Conservation (phyloP, 1,139 yeast genomes). For the Kodamaea alishanica region DNA sequence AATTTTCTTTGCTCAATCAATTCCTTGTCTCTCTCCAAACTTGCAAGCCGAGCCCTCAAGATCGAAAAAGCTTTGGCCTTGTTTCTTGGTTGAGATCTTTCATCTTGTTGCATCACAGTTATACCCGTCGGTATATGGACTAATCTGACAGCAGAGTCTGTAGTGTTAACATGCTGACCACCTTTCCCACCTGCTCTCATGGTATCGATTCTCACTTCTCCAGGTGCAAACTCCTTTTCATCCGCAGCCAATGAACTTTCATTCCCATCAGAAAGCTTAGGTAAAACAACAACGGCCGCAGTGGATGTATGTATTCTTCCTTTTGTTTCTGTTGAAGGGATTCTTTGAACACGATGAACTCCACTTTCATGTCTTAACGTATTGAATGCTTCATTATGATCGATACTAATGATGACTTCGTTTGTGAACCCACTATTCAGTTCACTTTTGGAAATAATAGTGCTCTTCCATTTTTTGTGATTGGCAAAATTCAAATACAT, state of each 20-base stretch:
- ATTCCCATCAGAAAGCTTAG: slow-evolving; percentile 65
- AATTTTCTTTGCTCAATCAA: slow-evolving; percentile 62
- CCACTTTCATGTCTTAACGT: slow-evolving; percentile 83
- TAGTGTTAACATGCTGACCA: slow-evolving; percentile 97
- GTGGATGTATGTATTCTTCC: slow-evolving; percentile 96
- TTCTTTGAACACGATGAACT: slow-evolving; percentile 91
- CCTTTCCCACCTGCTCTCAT: slow-evolving; percentile 98
- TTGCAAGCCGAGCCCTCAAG: slow-evolving; percentile 80
- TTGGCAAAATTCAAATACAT: slow-evolving; percentile 80
- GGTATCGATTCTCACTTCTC: slow-evolving; percentile 86
- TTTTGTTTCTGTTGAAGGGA: slow-evolving; percentile 89
- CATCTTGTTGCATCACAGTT: slow-evolving; percentile 88
- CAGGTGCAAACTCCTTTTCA: slow-evolving; percentile 76
- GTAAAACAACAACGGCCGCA: slow-evolving; percentile 90
- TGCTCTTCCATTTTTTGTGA: slow-evolving; percentile 61
- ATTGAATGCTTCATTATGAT: slow-evolving; percentile 75
- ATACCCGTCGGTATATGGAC: slow-evolving; percentile 93
- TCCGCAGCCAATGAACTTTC: slow-evolving; percentile 55
- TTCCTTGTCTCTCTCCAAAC: slow-evolving; percentile 64
- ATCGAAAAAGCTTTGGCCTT: slow-evolving; percentile 92
- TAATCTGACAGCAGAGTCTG: slow-evolving; percentile 93
- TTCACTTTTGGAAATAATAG: slow-evolving; percentile 56
- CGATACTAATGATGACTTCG: slow-evolving; percentile 74
- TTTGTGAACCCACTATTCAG: slow-evolving; percentile 60
- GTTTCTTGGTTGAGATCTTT: slow-evolving; percentile 90